A percentile compares a stretch with the other conserved stretches of the same genome.
phyloP scores from a whole-genome alignment of 1,284 basidiomycete genomes.

The Puccinia novopanici region DNA sequence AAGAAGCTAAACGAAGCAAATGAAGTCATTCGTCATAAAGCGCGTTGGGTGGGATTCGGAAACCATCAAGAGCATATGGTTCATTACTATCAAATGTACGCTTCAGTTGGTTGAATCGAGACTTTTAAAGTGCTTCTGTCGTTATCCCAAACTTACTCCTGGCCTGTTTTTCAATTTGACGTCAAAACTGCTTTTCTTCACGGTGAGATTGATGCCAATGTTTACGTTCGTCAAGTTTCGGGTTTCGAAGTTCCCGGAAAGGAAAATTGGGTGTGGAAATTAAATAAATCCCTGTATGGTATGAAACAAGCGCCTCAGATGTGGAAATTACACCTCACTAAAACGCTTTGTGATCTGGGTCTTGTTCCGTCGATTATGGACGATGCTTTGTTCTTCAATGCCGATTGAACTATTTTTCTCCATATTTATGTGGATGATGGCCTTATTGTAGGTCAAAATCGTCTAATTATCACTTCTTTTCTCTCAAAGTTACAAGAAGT shows the following conservation, averaged over 20 bases:
- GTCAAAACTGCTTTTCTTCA: slow-evolving; percentile 12
- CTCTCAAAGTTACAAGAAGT: too few species aligned
- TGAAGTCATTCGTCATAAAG: slow-evolving; percentile 15
- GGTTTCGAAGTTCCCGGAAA: slow-evolving; percentile 6
- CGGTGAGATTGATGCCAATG: slow-evolving; percentile 18
- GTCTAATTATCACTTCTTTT: too few species aligned
- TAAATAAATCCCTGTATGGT: too few species aligned
- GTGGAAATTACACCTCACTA: background rate
- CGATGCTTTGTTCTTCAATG: background rate
- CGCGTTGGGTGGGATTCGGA: slow-evolving; percentile 23
- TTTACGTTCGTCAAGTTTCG: slow-evolving; percentile 8
- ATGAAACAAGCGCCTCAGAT: background rate
- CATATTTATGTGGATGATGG: slow-evolving; percentile 32
- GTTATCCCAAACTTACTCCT: background rate
- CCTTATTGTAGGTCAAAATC: too few species aligned
- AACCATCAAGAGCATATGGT: slow-evolving; percentile 8
- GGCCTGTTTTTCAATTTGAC: slow-evolving; percentile 25
- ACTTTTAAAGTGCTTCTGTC: slow-evolving; percentile 27
- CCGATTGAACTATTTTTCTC: background rate
- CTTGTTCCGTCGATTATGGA: slow-evolving; percentile 10
- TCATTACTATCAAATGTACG: slow-evolving; percentile 16
- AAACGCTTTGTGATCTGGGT: background rate
- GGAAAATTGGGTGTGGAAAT: too few species aligned
- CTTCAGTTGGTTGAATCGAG: slow-evolving; percentile 3
- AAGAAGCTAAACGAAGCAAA: slow-evolving; percentile 29